Evolutionary conservation across 257 asterid genomes (phyloP).

Genomic region (Penstemon newberryi): DNA sequence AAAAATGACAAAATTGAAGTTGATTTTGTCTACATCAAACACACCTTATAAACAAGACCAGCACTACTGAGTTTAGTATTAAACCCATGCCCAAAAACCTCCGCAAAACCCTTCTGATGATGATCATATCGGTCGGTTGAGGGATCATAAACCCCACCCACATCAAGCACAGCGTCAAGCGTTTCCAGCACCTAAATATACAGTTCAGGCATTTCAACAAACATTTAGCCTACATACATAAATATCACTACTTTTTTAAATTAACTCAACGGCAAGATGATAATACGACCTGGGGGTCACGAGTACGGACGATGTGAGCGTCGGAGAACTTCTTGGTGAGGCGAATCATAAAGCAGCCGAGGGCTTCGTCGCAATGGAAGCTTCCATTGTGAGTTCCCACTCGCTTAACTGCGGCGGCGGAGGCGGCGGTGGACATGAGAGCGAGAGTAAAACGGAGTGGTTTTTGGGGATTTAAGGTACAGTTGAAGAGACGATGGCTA

Average conservation of each 20-base stretch:
- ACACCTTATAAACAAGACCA: slow-evolving; percentile 91
- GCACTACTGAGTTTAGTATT: slow-evolving; percentile 89
- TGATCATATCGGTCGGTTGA: slow-evolving; percentile 71
- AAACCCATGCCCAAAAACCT: slow-evolving; percentile 87
- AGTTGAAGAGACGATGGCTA: slow-evolving; percentile 38
- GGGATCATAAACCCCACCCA: slow-evolving; percentile 86
- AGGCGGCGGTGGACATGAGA: slow-evolving; percentile 45
- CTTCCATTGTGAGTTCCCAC: slow-evolving; percentile 96
- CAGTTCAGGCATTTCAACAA: slow-evolving; percentile 50
- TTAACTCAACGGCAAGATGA: neutral
- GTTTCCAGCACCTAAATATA: slow-evolving; percentile 63
- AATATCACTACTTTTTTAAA: neutral
- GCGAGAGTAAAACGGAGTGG: slow-evolving; percentile 23
- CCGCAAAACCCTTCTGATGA: slow-evolving; percentile 86
- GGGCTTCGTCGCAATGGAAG: slow-evolving; percentile 97
- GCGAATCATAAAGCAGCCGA: slow-evolving; percentile 96
- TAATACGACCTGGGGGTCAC: slow-evolving; percentile 66
- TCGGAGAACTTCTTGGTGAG: slow-evolving; percentile 62
- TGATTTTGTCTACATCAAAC: too few relatives aligned
- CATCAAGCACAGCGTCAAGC: slow-evolving; percentile 93
- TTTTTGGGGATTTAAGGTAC: slow-evolving; percentile 21
- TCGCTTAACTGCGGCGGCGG: slow-evolving; percentile 45
- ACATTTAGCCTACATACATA: slow-evolving; percentile 39
- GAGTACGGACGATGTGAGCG: slow-evolving; percentile 78
- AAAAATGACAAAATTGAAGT: too few relatives aligned